Evolutionary conservation across 768 basidiomycete genomes (phyloP).

Genomic region (Lactarius sp.): DNA sequence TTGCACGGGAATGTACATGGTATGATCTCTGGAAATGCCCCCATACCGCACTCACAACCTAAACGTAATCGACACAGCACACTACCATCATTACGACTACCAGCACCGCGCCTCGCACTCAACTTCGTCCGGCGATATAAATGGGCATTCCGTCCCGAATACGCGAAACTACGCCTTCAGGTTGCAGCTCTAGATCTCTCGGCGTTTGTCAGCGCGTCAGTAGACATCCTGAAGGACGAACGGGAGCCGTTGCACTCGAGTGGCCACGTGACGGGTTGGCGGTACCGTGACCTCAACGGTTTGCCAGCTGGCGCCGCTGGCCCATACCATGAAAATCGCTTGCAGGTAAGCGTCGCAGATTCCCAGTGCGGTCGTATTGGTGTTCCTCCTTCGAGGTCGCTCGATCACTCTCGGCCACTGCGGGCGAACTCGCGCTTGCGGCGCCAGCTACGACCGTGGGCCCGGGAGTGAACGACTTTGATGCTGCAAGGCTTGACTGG

Average conservation of each 20-base stretch:
- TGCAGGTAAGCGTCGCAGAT: conserved; percentile 35
- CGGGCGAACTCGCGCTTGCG: conserved; percentile 19
- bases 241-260: conserved; percentile 41
- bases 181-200: conserved; percentile 55
- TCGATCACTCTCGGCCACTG: conserved; percentile 12
- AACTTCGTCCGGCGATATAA: conserved; percentile 69
- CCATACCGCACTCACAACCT: neutral
- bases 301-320: conserved; percentile 40
- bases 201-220: conserved; percentile 40
- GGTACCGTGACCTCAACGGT: neutral
- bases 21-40: conserved; percentile 31
- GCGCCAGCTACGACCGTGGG: conserved; percentile 16
- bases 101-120: conserved; percentile 48
- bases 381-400: conserved; percentile 38
- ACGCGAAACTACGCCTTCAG: conserved; percentile 45
- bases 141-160: conserved; percentile 65
- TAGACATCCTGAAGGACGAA: neutral
- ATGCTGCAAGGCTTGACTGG: conserved; percentile 26
- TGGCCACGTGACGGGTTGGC: conserved; percentile 36
- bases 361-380: neutral
- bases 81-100: conserved; percentile 42
- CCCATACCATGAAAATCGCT: conserved; percentile 45
- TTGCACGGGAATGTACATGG: conserved; percentile 49
- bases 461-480: conserved; percentile 22
- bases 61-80: conserved; percentile 36